Evolutionary conservation across 768 basidiomycete genomes (phyloP).

Genomic region (Collybia nuda): DNA sequence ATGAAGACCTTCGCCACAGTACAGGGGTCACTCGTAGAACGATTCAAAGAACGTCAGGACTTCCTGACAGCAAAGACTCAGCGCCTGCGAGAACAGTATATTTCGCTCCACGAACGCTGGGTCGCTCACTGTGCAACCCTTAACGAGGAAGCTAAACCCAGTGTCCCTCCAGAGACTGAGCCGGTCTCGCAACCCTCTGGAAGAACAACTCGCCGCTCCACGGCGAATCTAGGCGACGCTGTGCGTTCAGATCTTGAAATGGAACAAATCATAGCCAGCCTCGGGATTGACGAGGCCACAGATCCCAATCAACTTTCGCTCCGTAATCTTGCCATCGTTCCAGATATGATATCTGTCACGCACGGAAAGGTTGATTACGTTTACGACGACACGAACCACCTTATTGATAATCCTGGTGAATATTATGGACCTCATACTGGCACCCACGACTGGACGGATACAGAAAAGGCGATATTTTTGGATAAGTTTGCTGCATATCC

Average conservation of each 20-base stretch:
- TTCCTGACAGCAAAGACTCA: conserved; percentile 52
- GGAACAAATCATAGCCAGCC: conserved; percentile 94
- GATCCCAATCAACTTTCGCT: conserved; percentile 88
- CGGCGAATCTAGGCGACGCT: conserved; percentile 76
- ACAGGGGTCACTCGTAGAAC: conserved; percentile 50
- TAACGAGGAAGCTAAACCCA: conserved; percentile 55
- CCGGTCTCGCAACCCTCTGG: conserved; percentile 33
- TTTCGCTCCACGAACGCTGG: conserved; percentile 72
- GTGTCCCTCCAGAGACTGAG: conserved; percentile 37
- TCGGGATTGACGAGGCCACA: conserved; percentile 90
- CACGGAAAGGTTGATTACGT: conserved; percentile 57
- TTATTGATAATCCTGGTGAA: conserved; percentile 71
- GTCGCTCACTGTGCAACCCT: conserved; percentile 65
- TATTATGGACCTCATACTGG: conserved; percentile 75
- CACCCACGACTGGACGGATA: conserved; percentile 86
- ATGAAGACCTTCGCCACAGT: conserved; percentile 37
- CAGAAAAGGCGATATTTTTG: conserved; percentile 77
- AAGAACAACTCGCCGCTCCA: conserved; percentile 73
- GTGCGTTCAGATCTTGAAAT: conserved; percentile 95
- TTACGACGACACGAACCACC: conserved; percentile 85
- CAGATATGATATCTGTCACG: conserved; percentile 84
- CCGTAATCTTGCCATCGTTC: conserved; percentile 82
- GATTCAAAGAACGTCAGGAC: conserved; percentile 53
- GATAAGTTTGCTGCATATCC: conserved; percentile 83
- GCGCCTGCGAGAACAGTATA: conserved; percentile 64